These are phyloP conservation scores for Phyllosticta ampelicida DNA, from an alignment of 2,329 filamentous ascomycete genomes.

Conservation along the genomic window DNA sequence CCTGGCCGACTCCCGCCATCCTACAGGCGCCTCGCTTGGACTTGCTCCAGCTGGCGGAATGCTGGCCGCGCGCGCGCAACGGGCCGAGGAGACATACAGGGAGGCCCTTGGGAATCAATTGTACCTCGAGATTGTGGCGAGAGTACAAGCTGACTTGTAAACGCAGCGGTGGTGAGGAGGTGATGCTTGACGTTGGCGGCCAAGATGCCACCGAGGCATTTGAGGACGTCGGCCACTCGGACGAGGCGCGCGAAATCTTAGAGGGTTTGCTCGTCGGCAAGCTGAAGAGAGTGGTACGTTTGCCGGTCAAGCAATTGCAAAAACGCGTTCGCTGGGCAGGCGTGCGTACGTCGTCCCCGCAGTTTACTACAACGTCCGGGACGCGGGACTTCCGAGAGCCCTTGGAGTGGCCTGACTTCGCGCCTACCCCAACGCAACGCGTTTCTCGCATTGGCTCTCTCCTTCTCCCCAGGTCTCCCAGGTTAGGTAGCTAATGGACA, in stretches of 20 bases:
- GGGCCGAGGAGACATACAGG: not conserved
- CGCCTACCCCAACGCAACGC: not conserved
- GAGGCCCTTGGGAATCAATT: not conserved
- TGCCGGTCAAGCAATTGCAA: not conserved
- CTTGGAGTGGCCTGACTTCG: not conserved
- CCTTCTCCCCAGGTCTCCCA: not conserved
- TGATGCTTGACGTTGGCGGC: constrained; percentile 87
- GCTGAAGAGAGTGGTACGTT: constrained; percentile 27
- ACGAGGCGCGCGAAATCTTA: constrained; percentile 93
- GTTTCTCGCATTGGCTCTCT: not conserved
- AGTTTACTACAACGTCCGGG: not conserved
- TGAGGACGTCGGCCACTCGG: constrained; percentile 97
- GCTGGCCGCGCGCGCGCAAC: not conserved
- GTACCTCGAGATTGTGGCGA: not conserved
- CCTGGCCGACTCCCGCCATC: not conserved
- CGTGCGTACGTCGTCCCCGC: not conserved
- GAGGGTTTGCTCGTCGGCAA: constrained; percentile 36
- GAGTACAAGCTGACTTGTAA: not conserved
- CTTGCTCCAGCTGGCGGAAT: not conserved
- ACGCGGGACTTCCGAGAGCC: not conserved
- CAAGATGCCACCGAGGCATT: constrained; percentile 97
- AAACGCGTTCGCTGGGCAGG: not conserved
- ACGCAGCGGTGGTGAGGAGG: constrained; percentile 88
- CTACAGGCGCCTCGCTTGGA: not conserved
- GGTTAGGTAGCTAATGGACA: constrained; percentile 12